These are phyloP conservation scores for Hapsidospora chrysogenum DNA, from an alignment of 495 filamentous ascomycete species.

Conservation along the genomic window DNA sequence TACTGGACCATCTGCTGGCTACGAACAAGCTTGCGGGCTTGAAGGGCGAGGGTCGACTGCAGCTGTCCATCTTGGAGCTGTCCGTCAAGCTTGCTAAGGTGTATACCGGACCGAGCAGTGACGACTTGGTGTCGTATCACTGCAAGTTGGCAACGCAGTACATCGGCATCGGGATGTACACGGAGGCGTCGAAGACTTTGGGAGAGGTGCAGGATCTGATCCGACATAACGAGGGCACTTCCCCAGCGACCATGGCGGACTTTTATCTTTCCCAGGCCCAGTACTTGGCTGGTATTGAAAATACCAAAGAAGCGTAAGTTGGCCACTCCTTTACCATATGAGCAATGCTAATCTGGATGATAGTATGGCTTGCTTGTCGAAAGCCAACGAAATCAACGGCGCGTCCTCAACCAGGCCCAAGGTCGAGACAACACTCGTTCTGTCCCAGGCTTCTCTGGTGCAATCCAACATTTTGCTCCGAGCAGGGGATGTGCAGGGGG, in stretches of 20 bases:
- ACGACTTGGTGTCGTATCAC: constrained; percentile 41
- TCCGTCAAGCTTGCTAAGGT: constrained; percentile 35
- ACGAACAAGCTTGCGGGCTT: constrained; percentile 66
- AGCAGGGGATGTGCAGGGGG: constrained; percentile 43
- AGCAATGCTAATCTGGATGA: background rate
- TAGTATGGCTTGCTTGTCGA: constrained; percentile 7
- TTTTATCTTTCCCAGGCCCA: constrained; percentile 61
- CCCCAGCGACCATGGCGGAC: constrained; percentile 21
- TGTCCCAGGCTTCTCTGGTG: constrained; percentile 36
- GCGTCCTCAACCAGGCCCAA: constrained; percentile 8
- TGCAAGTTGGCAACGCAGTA: constrained; percentile 53
- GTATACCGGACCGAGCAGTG: constrained; percentile 28
- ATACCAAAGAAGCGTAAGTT: constrained; percentile 38
- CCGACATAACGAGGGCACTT: constrained; percentile 1
- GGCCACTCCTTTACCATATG: constrained; percentile 1
- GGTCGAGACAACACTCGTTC: constrained; percentile 19
- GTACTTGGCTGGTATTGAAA: constrained; percentile 52
- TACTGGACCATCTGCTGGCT: constrained; percentile 44
- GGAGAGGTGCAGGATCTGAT: constrained; percentile 32
- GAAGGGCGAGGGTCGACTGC: constrained; percentile 37
- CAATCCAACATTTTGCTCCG: constrained; percentile 34
- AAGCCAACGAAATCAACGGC: constrained; percentile 15
- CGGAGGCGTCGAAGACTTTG: constrained; percentile 51
- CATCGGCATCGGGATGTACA: constrained; percentile 58
- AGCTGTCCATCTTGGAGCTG: constrained; percentile 30